Conservation (phyloP, 768 basidiomycete genomes). For the Hortiboletus campestris region DNA sequence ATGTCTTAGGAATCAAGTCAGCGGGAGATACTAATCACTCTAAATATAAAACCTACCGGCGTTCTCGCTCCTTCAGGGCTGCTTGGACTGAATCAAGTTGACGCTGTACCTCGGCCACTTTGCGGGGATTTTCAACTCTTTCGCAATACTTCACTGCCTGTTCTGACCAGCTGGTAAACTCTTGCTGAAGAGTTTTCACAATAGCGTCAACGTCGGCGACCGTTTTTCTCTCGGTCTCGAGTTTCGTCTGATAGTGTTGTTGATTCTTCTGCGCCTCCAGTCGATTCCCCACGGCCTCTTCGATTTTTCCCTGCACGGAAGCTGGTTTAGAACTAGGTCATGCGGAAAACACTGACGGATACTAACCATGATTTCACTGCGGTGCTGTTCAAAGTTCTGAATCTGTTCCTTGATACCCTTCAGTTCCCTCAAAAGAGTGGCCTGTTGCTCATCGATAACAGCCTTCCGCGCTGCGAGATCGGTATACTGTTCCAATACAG, state of each 20-base stretch:
- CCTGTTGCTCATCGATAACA: slow-evolving; percentile 47
- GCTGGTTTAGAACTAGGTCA: background rate
- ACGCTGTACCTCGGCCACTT: slow-evolving; percentile 52
- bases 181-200: slow-evolving; percentile 52
- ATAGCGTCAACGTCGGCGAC: slow-evolving; percentile 45
- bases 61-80: slow-evolving; percentile 67
- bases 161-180: slow-evolving; percentile 66
- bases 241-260: slow-evolving; percentile 50
- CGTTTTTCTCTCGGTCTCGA: slow-evolving; percentile 46
- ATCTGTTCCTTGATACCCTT: slow-evolving; percentile 50
- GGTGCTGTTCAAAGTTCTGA: slow-evolving; percentile 47
- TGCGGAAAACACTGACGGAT: background rate
- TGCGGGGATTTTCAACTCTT: slow-evolving; percentile 56
- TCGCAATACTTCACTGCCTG: slow-evolving; percentile 64
- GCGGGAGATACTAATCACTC: background rate
- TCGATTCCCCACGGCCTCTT: slow-evolving; percentile 47
- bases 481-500: slow-evolving; percentile 47
- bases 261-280: slow-evolving; percentile 48
- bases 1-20: slow-evolving; percentile 43
- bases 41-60: slow-evolving; percentile 40
- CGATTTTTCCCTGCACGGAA: slow-evolving; percentile 45
- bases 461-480: slow-evolving; percentile 45
- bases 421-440: slow-evolving; percentile 40
- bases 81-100: slow-evolving; percentile 60
- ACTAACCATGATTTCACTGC: slow-evolving; percentile 45